Percentiles rank a stretch among this genome's conserved stretches.
Conservation (phyloP, 192 early-diverging fungal species). For the Rhizoclosmatium sp. region DNA sequence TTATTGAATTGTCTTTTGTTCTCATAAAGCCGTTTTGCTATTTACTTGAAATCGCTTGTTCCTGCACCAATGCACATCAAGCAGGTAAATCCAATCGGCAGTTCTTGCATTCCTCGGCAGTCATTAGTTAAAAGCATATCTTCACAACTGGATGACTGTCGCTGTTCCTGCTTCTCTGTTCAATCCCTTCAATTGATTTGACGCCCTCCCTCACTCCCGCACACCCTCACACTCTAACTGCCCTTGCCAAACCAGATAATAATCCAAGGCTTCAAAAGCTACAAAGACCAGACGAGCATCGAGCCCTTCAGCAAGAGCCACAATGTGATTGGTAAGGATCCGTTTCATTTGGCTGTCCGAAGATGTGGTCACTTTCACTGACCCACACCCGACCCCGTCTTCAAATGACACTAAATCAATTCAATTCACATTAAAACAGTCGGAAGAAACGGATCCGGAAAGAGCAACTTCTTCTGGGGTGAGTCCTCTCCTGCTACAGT, state of each 20-base stretch:
- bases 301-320: slow-evolving; percentile 92
- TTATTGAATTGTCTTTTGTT: no score
- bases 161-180: no score
- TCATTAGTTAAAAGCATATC: no score
- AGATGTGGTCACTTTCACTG: neutral
- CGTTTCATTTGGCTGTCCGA: neutral
- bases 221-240: no score
- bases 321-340: slow-evolving; percentile 88
- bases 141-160: no score
- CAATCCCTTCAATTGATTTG: no score
- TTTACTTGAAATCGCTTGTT: no score
- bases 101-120: no score
- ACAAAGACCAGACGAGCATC: slow-evolving; percentile 94
- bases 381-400: neutral
- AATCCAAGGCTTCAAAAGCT: slow-evolving; percentile 99
- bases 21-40: no score
- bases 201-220: no score
- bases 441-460: slow-evolving; percentile 96
- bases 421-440: slow-evolving; percentile 56
- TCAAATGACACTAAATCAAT: neutral
- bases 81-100: no score
- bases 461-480: slow-evolving; percentile 98
- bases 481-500: slow-evolving; percentile 22
- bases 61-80: no score
- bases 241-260: slow-evolving; percentile 71